Conservation (phyloP, 1,284 basidiomycete species). For the Apiotrichum domesticum region DNA sequence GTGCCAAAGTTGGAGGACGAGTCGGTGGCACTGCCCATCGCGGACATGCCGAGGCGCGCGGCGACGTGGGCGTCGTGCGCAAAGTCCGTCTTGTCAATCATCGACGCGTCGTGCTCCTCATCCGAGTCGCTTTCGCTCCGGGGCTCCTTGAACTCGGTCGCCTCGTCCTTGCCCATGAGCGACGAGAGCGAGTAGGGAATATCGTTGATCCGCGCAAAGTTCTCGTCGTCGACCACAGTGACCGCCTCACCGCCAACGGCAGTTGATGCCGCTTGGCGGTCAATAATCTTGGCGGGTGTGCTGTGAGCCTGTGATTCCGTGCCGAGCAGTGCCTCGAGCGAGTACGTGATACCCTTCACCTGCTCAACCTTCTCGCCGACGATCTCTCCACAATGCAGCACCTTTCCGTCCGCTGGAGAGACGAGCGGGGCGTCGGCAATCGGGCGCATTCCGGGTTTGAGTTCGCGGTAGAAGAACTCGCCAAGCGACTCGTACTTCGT, state of each 20-base stretch:
- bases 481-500: slow-evolving; percentile 74
- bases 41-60: slow-evolving; percentile 39
- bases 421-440: slow-evolving; percentile 74
- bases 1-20: slow-evolving; percentile 48
- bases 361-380: slow-evolving; percentile 79
- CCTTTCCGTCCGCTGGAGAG: slow-evolving; percentile 86
- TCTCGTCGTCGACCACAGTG: slow-evolving; percentile 54
- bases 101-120: slow-evolving; percentile 37
- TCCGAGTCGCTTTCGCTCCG: slow-evolving; percentile 1
- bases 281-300: slow-evolving; percentile 13
- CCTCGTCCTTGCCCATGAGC: slow-evolving; percentile 55
- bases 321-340: slow-evolving; percentile 84
- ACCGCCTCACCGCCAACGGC: slow-evolving; percentile 43
- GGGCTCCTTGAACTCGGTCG: slow-evolving; percentile 20
- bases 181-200: slow-evolving; percentile 90
- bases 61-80: slow-evolving; percentile 58
- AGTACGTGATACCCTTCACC: slow-evolving; percentile 97
- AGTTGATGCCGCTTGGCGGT: slow-evolving; percentile 24
- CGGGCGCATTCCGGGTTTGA: slow-evolving; percentile 75
- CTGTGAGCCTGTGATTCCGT: slow-evolving; percentile 44
- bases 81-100: slow-evolving; percentile 46
- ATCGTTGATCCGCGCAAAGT: slow-evolving; percentile 95
- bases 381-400: slow-evolving; percentile 89
- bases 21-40: slow-evolving; percentile 51
- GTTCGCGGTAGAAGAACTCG: slow-evolving; percentile 88